phyloP scores from a whole-genome alignment of 2,329 filamentous ascomycete genomes.

The Ceratocystis huliohia region DNA sequence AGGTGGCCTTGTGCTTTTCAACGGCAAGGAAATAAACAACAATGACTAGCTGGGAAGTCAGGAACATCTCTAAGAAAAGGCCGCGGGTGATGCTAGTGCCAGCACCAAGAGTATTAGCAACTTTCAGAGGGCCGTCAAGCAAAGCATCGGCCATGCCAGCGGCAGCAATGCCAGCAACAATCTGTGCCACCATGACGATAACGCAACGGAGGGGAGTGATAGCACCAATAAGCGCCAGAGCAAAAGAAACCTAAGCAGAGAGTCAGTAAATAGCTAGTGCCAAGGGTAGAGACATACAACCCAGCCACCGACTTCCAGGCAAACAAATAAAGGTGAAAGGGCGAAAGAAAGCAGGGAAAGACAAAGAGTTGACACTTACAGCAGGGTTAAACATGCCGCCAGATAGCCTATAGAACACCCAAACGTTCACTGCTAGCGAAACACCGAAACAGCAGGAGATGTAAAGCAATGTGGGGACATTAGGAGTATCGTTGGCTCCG shows the following conservation, averaged over 20 bases:
- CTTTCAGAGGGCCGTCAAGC: constrained; percentile 44
- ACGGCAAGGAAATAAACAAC: constrained; percentile 57
- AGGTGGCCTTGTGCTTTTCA: constrained; percentile 62
- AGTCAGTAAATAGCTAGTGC: background rate
- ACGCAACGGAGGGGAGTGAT: constrained; percentile 40
- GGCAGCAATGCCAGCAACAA: constrained; percentile 46
- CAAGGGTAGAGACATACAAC: background rate
- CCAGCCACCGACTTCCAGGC: background rate
- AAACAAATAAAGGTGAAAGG: background rate
- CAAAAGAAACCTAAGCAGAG: constrained; percentile 39
- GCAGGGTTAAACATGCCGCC: constrained; percentile 41
- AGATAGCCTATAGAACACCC: constrained; percentile 44
- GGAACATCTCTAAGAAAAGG: constrained; percentile 54
- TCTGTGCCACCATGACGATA: constrained; percentile 43
- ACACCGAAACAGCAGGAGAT: constrained; percentile 40
- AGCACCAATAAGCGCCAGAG: constrained; percentile 45
- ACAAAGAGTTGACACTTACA: constrained; percentile 27
- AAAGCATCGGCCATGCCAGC: constrained; percentile 44
- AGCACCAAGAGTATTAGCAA: constrained; percentile 42
- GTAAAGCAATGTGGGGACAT: constrained; percentile 31
- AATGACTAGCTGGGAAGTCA: constrained; percentile 50
- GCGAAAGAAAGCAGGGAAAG: background rate
- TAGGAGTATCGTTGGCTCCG: constrained; percentile 23
- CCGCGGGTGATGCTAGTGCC: constrained; percentile 43
- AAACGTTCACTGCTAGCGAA: constrained; percentile 41